Evolutionary conservation across 441 rosid genomes (phyloP), one percentile per base, ranked within the genome.

Genomic region (Iberis amara): DNA sequence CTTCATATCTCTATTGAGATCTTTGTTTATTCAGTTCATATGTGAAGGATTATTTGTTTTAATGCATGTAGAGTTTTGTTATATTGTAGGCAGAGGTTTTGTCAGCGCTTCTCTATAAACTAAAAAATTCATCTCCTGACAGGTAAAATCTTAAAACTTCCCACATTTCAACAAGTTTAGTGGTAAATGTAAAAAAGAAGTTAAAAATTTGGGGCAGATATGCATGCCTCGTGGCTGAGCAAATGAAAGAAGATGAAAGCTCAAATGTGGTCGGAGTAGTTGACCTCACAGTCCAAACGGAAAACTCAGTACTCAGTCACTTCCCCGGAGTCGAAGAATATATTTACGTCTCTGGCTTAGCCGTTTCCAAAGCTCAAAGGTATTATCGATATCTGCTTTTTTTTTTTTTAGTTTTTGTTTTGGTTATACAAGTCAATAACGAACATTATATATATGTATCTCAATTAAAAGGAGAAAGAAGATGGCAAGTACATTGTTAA

Each of bases 341-440:
- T 37, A 82, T 90, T 13, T 90, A 90, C 38, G 68, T 90, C 8
- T 90, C 98, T 0, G 92, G 96, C 2, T 82, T 86, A 1, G 96
- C 94, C 2, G 94, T 90, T 42, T 72, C 83, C 6, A 51, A 68
- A 49, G 39, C 53, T 51, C 80, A 69, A 71, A 75, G 94, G 94
- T 83, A 45, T 71, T 83, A 45, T 71, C 38, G 44, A 27, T 9
- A 18, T 18, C 11, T 27, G 38, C 42, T 26, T 50, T n/a, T n/a
- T n/a, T n/a, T n/a, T n/a, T n/a, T n/a, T n/a, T n/a, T n/a, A n/a
- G n/a, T n/a, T 50, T 23, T 52, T 32, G 24, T 30, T 24, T 41
- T 4, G 38, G 3, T 2, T 26, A 9, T 3, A 33, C 0, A 33
- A 33, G 10, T 2, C 11, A 9, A 27, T 52, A 74, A 83, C n/a